Evolutionary conservation across 2,329 filamentous ascomycete genomes (phyloP), one percentile per base, ranked within the genome.

Genomic region (Ophiostoma piceae): DNA sequence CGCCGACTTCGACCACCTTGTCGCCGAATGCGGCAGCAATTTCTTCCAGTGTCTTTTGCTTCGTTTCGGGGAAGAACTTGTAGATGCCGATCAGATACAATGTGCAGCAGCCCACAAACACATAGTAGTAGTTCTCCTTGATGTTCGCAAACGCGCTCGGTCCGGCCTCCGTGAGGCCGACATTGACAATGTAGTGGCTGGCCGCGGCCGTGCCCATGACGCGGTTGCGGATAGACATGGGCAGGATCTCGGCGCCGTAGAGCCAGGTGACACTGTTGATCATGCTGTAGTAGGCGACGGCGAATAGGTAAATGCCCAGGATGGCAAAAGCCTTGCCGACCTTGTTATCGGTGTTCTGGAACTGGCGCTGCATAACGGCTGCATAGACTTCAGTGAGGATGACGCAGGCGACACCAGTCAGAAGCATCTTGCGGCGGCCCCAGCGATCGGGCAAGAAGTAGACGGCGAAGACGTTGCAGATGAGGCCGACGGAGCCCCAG

Each of bases 251-350:
- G 19, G 84, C 68, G 83, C n/a, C 83, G 73, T 87, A 87, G 0
- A 84, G 77, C 83, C 83, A 85, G 12, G 83, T 84, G 6, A 82
- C 84, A 72, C 80, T 82, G 74, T 85, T 85, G 16, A 86, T 79
- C 79, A 85, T 81, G 26, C 80, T 79, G 72, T 84, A 87, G 73
- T 86, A 87, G 22, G 77, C 79, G 2, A 86, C 81, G 1, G 84
- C 85, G 71, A 87, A 87, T 0, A 87, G 77, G 71, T 87, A 88
- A 35, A 88, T 87, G 0, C 85, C 85, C 1, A 87, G 77, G 37
- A 88, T 82, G 0, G 85, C 84, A 74, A 87, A 88, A 0, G 84
- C 85, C 74, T 88, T 87, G 51, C 85, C 85, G 37, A 86, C 74
- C 4, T 77, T 77, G 74, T 87, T 87, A 70, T 69, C 69, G 19